Evolutionary conservation across 345 rosid species (phyloP).

Genomic region (Citrus hindsii): DNA sequence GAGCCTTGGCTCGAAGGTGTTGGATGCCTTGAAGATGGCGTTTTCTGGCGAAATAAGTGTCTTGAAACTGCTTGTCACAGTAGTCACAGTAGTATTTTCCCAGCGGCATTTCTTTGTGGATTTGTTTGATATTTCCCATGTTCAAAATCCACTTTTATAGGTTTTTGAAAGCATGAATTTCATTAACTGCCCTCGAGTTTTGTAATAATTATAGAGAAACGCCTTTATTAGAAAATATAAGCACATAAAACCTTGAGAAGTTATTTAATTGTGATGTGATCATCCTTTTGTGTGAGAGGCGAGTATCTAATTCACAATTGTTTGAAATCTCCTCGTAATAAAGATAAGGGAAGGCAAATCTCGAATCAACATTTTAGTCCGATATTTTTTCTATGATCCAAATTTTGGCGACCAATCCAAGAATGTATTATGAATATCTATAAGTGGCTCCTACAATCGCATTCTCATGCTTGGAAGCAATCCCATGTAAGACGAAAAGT

Average conservation of each 20-base stretch:
- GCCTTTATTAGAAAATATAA: neutral
- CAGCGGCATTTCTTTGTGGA: slow-evolving; percentile 41
- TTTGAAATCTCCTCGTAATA: too few species aligned
- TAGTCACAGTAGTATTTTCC: slow-evolving; percentile 87
- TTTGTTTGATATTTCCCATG: neutral
- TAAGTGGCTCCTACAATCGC: too few species aligned
- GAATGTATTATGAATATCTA: too few species aligned
- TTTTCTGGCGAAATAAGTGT: slow-evolving; percentile 66
- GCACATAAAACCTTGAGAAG: neutral
- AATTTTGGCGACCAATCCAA: too few species aligned
- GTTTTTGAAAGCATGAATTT: neutral
- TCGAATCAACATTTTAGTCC: too few species aligned
- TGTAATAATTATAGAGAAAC: neutral
- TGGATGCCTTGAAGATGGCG: slow-evolving; percentile 82
- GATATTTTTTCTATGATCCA: too few species aligned
- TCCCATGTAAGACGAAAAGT: too few species aligned
- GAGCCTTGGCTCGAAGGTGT: slow-evolving; percentile 81
- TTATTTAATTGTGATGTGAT: too few species aligned
- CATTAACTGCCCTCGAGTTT: neutral
- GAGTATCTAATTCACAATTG: neutral
- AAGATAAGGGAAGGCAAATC: too few species aligned
- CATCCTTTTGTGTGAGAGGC: too few species aligned
- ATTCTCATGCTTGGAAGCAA: too few species aligned
- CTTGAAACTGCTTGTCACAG: slow-evolving; percentile 92
- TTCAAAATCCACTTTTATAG: too few species aligned